Conservation (phyloP, 805 yeast species). For the Schwanniomyces vanrijiae region DNA sequence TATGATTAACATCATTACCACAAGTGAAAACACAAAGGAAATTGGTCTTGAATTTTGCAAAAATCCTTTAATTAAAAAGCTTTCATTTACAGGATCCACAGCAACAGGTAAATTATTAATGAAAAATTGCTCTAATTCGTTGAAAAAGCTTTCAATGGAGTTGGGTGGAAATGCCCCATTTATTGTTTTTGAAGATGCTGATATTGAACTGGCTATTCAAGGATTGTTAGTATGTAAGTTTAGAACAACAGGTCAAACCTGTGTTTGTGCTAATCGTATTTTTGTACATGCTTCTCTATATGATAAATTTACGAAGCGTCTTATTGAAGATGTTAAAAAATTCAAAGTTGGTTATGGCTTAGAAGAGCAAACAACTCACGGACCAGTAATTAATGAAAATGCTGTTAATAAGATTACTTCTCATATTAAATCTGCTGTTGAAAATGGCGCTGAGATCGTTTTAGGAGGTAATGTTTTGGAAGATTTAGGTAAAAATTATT, state of each 20-base stretch:
- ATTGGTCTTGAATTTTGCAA: not conserved
- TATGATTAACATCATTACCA: slow-evolving; percentile 47
- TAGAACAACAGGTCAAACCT: slow-evolving; percentile 49
- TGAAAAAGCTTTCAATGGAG: slow-evolving; percentile 50
- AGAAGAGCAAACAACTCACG: slow-evolving; percentile 42
- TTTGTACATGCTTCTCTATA: slow-evolving; percentile 44
- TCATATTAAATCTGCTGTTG: slow-evolving; percentile 48
- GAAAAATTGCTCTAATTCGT: slow-evolving; percentile 40
- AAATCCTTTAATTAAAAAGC: slow-evolving; percentile 41
- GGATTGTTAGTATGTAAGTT: slow-evolving; percentile 51
- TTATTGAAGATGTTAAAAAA: slow-evolving; percentile 32
- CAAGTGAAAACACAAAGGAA: slow-evolving; percentile 30
- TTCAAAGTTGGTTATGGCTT: slow-evolving; percentile 46
- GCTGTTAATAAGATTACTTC: slow-evolving; percentile 45
- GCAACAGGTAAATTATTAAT: slow-evolving; percentile 43
- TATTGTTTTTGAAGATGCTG: slow-evolving; percentile 48
- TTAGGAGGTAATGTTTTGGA: slow-evolving; percentile 40
- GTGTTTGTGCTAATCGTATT: slow-evolving; percentile 48
- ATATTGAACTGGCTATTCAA: slow-evolving; percentile 46
- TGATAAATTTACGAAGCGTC: slow-evolving; percentile 40
- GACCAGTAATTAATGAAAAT: slow-evolving; percentile 55
- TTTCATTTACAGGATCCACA: slow-evolving; percentile 59
- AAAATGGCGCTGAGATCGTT: slow-evolving; percentile 52
- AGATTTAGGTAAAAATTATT: slow-evolving; percentile 26
- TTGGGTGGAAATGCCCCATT: slow-evolving; percentile 56